Evolutionary conservation across 768 basidiomycete genomes (phyloP).

Genomic region (Pleurotus giganteus): DNA sequence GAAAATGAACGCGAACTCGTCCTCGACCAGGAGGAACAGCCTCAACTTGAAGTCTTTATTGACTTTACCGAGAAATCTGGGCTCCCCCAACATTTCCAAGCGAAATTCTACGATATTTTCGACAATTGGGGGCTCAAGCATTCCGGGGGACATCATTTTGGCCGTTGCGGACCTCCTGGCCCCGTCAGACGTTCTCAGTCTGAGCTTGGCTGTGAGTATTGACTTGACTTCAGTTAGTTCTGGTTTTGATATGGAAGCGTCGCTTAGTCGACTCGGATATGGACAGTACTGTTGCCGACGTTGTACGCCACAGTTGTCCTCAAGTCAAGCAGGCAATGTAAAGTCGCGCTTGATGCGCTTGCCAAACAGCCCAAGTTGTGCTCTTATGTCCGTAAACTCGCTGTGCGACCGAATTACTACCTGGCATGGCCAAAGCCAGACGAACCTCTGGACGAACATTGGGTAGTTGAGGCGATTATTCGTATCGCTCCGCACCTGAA

Average conservation of each 20-base stretch:
- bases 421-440: conserved; percentile 46
- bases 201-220: not conserved
- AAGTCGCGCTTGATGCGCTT: conserved; percentile 35
- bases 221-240: not conserved
- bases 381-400: conserved; percentile 37
- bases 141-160: not conserved
- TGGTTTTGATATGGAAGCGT: not conserved
- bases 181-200: conserved; percentile 5
- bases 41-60: not conserved
- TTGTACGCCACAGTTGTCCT: conserved; percentile 45
- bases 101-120: not conserved
- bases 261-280: not conserved
- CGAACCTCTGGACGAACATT: conserved; percentile 34
- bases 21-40: not conserved
- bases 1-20: not conserved
- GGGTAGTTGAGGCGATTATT: conserved; percentile 37
- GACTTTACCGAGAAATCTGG: not conserved
- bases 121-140: not conserved
- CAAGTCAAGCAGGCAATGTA: conserved; percentile 40
- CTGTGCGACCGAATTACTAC: conserved; percentile 50
- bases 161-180: conserved; percentile 4
- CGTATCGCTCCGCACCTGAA: conserved; percentile 29
- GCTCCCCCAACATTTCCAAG: not conserved
- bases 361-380: conserved; percentile 32
- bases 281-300: conserved; percentile 5